Evolutionary conservation across 495 filamentous ascomycete genomes (phyloP).

Genomic region (Hypoxylon rickii): DNA sequence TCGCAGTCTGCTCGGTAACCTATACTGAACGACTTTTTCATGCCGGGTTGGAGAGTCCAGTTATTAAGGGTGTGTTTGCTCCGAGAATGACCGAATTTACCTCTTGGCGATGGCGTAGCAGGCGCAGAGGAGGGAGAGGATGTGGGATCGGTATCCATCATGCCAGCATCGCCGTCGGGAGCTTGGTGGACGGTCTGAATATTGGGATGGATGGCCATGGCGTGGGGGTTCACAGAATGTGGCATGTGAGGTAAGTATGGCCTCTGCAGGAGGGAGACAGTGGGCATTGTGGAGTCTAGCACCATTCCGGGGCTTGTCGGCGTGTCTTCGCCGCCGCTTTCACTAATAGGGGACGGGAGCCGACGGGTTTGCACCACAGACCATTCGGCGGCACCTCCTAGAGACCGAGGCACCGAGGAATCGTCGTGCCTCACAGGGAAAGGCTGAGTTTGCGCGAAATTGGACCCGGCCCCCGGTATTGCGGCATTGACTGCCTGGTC

Average conservation of each 20-base stretch:
- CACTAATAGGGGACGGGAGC: slow-evolving; percentile 73
- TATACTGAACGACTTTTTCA: slow-evolving; percentile 76
- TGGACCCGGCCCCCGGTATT: slow-evolving; percentile 45
- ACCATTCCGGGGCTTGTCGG: slow-evolving; percentile 44
- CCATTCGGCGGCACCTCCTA: slow-evolving; percentile 50
- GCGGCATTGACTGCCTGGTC: slow-evolving; percentile 28
- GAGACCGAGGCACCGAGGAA: slow-evolving; percentile 39
- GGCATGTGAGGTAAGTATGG: slow-evolving; percentile 40
- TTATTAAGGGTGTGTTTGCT: slow-evolving; percentile 54
- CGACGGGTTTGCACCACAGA: slow-evolving; percentile 55
- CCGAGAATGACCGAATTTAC: slow-evolving; percentile 46
- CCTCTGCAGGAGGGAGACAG: slow-evolving; percentile 27
- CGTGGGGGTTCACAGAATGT: slow-evolving; percentile 38
- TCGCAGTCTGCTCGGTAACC: slow-evolving; percentile 86
- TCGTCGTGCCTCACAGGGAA: slow-evolving; percentile 31
- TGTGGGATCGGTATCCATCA: slow-evolving; percentile 40
- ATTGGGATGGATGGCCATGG: slow-evolving; percentile 38
- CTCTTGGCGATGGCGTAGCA: slow-evolving; percentile 42
- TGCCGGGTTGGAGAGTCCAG: slow-evolving; percentile 55
- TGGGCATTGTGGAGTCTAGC: slow-evolving; percentile 37
- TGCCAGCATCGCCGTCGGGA: slow-evolving; percentile 29
- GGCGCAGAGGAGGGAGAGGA: slow-evolving; percentile 37
- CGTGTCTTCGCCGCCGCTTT: slow-evolving; percentile 60
- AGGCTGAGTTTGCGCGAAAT: slow-evolving; percentile 25
- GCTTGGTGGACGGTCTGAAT: slow-evolving; percentile 37